phyloP scores from a whole-genome alignment of 768 basidiomycete species.

The Cystobasidium tubakii region DNA sequence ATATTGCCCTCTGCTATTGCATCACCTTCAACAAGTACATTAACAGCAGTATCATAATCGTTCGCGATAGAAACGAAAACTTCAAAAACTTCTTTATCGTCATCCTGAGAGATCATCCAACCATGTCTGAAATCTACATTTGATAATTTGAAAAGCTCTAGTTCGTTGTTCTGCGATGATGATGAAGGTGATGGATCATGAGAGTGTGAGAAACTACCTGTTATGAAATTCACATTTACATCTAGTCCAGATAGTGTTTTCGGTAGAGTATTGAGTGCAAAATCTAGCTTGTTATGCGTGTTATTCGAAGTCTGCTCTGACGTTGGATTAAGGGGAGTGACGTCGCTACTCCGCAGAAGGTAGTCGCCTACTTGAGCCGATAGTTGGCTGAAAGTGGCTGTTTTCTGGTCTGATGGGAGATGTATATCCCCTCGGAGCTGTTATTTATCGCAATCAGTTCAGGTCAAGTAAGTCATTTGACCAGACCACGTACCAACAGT shows the following conservation, averaged over 20 bases:
- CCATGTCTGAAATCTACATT: conserved; percentile 79
- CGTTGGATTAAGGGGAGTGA: conserved; percentile 50
- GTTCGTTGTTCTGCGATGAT: conserved; percentile 55
- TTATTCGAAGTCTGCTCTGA: background rate
- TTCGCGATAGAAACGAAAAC: conserved; percentile 38
- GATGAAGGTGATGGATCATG: conserved; percentile 5
- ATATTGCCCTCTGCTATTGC: conserved; percentile 59
- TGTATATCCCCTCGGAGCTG: conserved; percentile 75
- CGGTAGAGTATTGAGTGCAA: conserved; percentile 70
- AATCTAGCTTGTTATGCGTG: conserved; percentile 54
- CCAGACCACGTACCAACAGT: conserved; percentile 41
- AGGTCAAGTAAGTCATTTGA: background rate
- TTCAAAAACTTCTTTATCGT: conserved; percentile 43
- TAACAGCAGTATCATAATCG: conserved; percentile 71
- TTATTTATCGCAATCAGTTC: conserved; percentile 46
- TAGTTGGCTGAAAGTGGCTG: conserved; percentile 77
- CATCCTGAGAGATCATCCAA: conserved; percentile 55
- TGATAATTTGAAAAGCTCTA: conserved; percentile 76
- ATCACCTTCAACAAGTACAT: conserved; percentile 71
- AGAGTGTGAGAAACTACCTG: conserved; percentile 53
- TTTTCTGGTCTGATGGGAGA: conserved; percentile 59
- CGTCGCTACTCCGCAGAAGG: conserved; percentile 56
- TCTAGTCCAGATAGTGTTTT: conserved; percentile 79
- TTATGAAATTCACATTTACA: conserved; percentile 74
- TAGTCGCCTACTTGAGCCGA: conserved; percentile 77